Evolutionary conservation across 148 eudicot genomes (phyloP), one percentile per base, ranked within the genome.

Genomic region (Persicaria maculosa): DNA sequence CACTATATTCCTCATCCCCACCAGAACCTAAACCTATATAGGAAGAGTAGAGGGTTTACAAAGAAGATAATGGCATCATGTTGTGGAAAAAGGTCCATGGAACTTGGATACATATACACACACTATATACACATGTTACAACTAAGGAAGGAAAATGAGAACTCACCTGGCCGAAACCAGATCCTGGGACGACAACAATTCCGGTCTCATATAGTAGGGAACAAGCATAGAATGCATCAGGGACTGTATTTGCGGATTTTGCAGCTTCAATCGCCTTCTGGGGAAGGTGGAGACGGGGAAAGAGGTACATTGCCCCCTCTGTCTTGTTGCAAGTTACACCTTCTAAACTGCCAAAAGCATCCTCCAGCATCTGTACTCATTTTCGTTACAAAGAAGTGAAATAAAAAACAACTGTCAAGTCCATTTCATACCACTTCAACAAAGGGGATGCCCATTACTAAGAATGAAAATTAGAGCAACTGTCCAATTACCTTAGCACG

Each of bases 231-330:
- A 81, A 89, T n/a, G 91, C 89, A 77, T 95, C 99, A 3, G 96
- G 88, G 11, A 92, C 88, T 20, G 79, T 79, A 4, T 84, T 81
- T 20, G 79, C 90, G 61, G 85, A 86, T 85, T 95, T 89, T 54
- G 98, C 97, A 65, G 93, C 96, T 78, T 84, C 82, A 45, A 92
- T 90, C 25, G 93, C 97, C 79, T 92, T 95, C 55, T 86, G 70
- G 17, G 96, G 89, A 57, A 92, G 86, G 16, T 77, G 74, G 71
- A 94, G 74, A 25, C 93, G 84, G 17, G 98, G 98, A 47, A 94
- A 94, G 40, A 95, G 88, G 81, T 95, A 90, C 97, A 95, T 95
- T 64, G 98, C 97, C 52, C 98, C 98, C 83, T 95, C 98, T 15
- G 98, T 87, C 83, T 82, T 84, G 84, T 95, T 92, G 88, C 97